A percentile compares a stretch with the other conserved stretches of the same genome.
Conservation (phyloP, 441 rosid species). For the Arabidopsis hybrid region DNA sequence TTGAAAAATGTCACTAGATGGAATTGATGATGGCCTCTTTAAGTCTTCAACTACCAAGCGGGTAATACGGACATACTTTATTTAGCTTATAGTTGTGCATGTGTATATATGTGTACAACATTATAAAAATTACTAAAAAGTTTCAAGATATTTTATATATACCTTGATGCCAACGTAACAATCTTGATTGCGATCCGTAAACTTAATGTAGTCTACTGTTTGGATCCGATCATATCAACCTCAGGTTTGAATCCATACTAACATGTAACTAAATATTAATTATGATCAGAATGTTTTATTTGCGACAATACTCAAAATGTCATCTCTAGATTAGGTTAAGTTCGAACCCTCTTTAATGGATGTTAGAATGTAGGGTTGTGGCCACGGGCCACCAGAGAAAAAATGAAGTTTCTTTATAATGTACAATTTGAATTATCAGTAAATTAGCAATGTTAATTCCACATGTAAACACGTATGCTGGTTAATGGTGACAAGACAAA, state of each 20-base stretch:
- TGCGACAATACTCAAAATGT: not conserved
- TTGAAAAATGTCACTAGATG: slow-evolving; percentile 32
- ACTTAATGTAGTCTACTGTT: not conserved
- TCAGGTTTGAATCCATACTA: not conserved
- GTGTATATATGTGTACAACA: not conserved
- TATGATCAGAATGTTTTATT: not conserved
- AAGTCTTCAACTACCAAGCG: slow-evolving; percentile 46
- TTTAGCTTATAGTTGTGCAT: not conserved
- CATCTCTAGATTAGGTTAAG: not conserved
- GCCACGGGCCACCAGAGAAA: not conserved
- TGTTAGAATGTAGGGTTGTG: not conserved
- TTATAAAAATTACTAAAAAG: not conserved
- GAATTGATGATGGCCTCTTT: slow-evolving; percentile 37
- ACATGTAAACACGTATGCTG: not conserved
- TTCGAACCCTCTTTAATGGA: not conserved
- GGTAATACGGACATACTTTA: slow-evolving; percentile 17
- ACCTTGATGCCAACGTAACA: not conserved
- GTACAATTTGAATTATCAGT: not conserved
- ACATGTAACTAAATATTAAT: not conserved
- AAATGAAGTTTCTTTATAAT: not conserved
- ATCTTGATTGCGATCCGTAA: not conserved
- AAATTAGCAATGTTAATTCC: not conserved
- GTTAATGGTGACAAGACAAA: not conserved
- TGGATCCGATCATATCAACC: not conserved
- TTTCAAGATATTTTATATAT: not conserved